phyloP scores from a whole-genome alignment of 1,284 basidiomycete genomes.

The Trichosporon sp. region DNA sequence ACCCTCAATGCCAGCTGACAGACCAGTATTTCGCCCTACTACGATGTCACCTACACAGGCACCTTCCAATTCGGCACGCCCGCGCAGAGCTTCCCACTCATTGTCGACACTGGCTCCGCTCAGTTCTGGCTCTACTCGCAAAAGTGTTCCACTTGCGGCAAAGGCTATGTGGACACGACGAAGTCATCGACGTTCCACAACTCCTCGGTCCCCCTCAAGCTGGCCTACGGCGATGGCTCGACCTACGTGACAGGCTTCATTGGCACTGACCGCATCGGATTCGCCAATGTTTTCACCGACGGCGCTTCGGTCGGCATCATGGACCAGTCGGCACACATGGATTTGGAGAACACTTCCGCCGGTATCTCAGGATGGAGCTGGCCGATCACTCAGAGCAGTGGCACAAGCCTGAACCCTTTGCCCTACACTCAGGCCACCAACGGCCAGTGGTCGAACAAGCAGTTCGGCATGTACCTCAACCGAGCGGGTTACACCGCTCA shows the following conservation, averaged over 20 bases:
- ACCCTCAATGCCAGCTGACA: too few relatives aligned
- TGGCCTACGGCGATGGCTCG: constrained; percentile 78
- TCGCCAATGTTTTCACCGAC: constrained; percentile 37
- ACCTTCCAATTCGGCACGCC: constrained; percentile 47
- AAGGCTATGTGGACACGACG: constrained; percentile 22
- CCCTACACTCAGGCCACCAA: neutral
- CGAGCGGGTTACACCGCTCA: constrained; percentile 36
- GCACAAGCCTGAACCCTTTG: neutral
- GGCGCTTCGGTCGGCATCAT: constrained; percentile 53
- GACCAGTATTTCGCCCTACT: too few relatives aligned
- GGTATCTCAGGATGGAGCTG: neutral
- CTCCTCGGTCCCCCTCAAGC: constrained; percentile 50
- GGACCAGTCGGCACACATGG: constrained; percentile 53
- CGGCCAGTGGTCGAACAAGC: constrained; percentile 55
- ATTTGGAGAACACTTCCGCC: neutral
- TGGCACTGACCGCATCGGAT: constrained; percentile 49
- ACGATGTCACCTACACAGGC: constrained; percentile 32
- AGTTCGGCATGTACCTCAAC: constrained; percentile 76
- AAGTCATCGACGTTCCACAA: constrained; percentile 46
- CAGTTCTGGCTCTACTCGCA: constrained; percentile 46
- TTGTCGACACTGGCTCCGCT: constrained; percentile 52
- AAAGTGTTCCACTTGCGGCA: neutral
- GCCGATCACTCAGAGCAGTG: neutral
- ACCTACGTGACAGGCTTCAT: constrained; percentile 46
- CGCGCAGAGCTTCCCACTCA: constrained; percentile 48